Evolutionary conservation across 2,329 filamentous ascomycete species (phyloP), one percentile per base, ranked within the genome.

Genomic region (Colletotrichum higginsianum): DNA sequence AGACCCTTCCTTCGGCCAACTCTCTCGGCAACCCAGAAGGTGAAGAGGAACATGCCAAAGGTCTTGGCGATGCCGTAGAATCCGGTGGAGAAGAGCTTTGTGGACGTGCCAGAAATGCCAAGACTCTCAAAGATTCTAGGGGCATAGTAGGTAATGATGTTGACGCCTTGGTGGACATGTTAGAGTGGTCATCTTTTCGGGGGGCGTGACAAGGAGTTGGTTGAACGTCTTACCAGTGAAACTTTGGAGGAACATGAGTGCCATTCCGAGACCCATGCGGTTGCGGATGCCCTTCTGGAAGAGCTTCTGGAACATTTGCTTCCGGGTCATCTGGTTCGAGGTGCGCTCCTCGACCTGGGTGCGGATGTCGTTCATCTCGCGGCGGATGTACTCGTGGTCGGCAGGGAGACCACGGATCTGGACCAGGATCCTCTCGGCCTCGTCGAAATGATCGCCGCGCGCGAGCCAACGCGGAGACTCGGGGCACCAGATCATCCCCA

Each of bases 61-160:
- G 80, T 81, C 72, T 83, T 83, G 66, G 79, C 76, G 58, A 82
- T 79, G 13, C 83, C 84, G 67, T 84, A 83, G 61, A 85, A 80
- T 0, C 83, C 82, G 1, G 83, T 84, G 1, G 79, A 80, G 73
- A 83, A 81, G 23, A 83, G 78, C 67, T 77, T 79, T 8, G 77
- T 72, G 0, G 77, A 76, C 12, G 79, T 82, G 0, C 81, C 80
- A 0, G 76, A 56, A 21, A 82, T 78, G 1, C 81, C 83, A 6
- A 83, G 79, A 15, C 77, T 82, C 73, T 80, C 78, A 61, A 85
- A 80, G 40, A 84, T 79, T 21, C 78, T 77, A 4, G 78, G 77
- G 2, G 78, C 75, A 75, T 90, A 91, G 79, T 91, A 91, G 4
- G 87, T 88, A 62, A 91, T 90, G 42, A 91, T 88, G 77, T 91